Conservation (phyloP, 805 yeast species). For the Cyberlindnera mrakii region DNA sequence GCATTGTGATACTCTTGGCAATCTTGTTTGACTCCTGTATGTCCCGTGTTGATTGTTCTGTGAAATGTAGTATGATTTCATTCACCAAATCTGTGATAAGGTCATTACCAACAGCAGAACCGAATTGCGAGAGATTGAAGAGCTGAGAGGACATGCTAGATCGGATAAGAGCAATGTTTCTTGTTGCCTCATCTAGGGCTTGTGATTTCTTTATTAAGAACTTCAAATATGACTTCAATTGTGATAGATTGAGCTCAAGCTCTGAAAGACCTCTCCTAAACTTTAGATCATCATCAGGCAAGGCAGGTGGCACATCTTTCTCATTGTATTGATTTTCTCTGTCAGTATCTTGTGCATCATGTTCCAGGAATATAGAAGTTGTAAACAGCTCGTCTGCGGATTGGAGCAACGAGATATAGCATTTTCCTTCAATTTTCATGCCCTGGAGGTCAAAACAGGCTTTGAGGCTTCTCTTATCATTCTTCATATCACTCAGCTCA, state of each 20-base stretch:
- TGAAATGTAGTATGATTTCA: conserved; percentile 12
- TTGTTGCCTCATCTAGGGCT: conserved; percentile 13
- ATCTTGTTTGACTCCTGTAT: conserved; percentile 16
- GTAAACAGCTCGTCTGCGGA: too few species aligned
- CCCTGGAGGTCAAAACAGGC: too few species aligned
- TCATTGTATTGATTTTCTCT: too few species aligned
- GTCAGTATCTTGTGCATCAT: too few species aligned
- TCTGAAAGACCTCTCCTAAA: conserved; percentile 5
- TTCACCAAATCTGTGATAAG: conserved; percentile 10
- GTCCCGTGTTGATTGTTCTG: conserved; percentile 16
- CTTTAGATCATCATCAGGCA: conserved; percentile 7
- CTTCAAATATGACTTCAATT: conserved; percentile 9
- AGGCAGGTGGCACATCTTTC: conserved; percentile 6
- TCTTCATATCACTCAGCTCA: too few species aligned
- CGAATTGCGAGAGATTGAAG: conserved; percentile 10
- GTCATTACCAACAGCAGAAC: conserved; percentile 5
- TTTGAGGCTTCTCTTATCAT: too few species aligned
- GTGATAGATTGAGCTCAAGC: conserved; percentile 8
- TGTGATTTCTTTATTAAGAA: conserved; percentile 15
- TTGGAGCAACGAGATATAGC: too few species aligned
- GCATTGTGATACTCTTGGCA: conserved; percentile 11
- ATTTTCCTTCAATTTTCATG: too few species aligned
- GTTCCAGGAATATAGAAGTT: too few species aligned
- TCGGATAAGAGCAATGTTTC: conserved; percentile 16
- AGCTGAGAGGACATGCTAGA: conserved; percentile 14